These are phyloP conservation scores for Friedmanniomyces endolithicus DNA, from an alignment of 495 filamentous ascomycete species.

Conservation along the genomic window DNA sequence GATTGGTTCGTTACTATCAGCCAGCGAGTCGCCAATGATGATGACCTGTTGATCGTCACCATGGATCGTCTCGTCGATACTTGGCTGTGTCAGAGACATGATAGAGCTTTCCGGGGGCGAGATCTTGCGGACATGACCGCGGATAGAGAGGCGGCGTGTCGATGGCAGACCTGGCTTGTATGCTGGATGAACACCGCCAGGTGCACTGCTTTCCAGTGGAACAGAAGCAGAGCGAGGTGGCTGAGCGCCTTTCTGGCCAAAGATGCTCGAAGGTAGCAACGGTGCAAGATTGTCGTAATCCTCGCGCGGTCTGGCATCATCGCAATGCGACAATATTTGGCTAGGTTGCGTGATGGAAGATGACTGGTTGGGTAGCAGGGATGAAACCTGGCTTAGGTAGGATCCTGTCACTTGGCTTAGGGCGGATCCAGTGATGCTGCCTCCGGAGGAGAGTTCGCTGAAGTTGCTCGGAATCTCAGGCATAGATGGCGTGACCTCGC, in stretches of 20 bases:
- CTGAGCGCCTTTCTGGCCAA: constrained; percentile 18
- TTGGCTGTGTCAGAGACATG: constrained; percentile 15
- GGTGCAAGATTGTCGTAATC: constrained; percentile 18
- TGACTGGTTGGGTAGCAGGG: not conserved
- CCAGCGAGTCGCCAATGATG: constrained; percentile 15
- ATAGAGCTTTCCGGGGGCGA: constrained; percentile 27
- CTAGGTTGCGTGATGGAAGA: constrained; percentile 2
- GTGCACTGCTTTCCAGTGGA: constrained; percentile 24
- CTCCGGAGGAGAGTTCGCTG: constrained; percentile 21
- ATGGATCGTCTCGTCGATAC: constrained; percentile 57
- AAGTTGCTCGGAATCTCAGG: constrained; percentile 49
- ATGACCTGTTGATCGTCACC: constrained; percentile 28
- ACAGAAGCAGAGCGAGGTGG: constrained; percentile 27
- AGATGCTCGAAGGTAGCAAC: constrained; percentile 25
- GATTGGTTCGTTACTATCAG: constrained; percentile 34
- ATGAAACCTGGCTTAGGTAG: not conserved
- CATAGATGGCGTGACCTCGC: constrained; percentile 47
- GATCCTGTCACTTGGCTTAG: constrained; percentile 3
- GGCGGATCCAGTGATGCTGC: constrained; percentile 6
- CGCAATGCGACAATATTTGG: not conserved
- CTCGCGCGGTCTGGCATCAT: not conserved
- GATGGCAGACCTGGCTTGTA: constrained; percentile 16
- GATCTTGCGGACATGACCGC: constrained; percentile 19
- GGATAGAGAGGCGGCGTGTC: constrained; percentile 8
- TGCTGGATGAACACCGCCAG: constrained; percentile 13